phyloP scores from a whole-genome alignment of 352 stramenopile genomes.

The Saprolegnia diclina region DNA sequence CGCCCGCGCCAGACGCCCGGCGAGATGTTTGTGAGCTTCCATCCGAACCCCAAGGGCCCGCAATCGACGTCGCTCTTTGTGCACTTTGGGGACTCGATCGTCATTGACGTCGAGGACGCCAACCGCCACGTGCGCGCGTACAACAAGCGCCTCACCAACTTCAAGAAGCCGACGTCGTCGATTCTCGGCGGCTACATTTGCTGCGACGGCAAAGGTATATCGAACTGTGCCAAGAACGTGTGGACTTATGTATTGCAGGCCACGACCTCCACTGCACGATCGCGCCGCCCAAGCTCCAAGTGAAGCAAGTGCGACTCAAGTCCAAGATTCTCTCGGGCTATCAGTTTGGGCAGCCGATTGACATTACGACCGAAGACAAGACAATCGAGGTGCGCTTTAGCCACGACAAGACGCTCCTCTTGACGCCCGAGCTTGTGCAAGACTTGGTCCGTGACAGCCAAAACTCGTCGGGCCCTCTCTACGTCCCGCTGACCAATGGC shows the following conservation, averaged over 20 bases:
- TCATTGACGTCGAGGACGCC: conserved; percentile 65
- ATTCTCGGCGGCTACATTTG: conserved; percentile 81
- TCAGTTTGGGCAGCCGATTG: conserved; percentile 81
- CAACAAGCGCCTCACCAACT: conserved; percentile 82
- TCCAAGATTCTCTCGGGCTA: conserved; percentile 82
- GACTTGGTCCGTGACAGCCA: conserved; percentile 30
- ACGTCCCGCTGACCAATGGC: conserved; percentile 13
- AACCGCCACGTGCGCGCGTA: conserved; percentile 81
- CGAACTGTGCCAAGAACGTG: background rate
- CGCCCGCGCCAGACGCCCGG: conserved; percentile 54
- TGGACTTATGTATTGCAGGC: conserved; percentile 4
- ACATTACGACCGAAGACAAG: conserved; percentile 39
- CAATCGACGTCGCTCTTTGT: conserved; percentile 30
- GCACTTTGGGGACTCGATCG: conserved; percentile 68
- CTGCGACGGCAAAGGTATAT: conserved; percentile 72
- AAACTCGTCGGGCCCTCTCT: conserved; percentile 30
- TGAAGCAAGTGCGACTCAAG: conserved; percentile 79
- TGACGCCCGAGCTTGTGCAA: conserved; percentile 37
- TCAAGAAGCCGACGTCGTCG: conserved; percentile 77
- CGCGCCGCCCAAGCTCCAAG: conserved; percentile 49
- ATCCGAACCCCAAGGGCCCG: conserved; percentile 25
- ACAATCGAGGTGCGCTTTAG: conserved; percentile 19
- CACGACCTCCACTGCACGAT: conserved; percentile 59
- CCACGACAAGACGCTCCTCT: conserved; percentile 38
- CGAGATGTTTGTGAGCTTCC: conserved; percentile 77